A percentile compares a stretch with the other conserved stretches of the same genome.
These are phyloP conservation scores for Phytophthora hibernalis DNA, from an alignment of 352 stramenopile species.

Conservation along the genomic window DNA sequence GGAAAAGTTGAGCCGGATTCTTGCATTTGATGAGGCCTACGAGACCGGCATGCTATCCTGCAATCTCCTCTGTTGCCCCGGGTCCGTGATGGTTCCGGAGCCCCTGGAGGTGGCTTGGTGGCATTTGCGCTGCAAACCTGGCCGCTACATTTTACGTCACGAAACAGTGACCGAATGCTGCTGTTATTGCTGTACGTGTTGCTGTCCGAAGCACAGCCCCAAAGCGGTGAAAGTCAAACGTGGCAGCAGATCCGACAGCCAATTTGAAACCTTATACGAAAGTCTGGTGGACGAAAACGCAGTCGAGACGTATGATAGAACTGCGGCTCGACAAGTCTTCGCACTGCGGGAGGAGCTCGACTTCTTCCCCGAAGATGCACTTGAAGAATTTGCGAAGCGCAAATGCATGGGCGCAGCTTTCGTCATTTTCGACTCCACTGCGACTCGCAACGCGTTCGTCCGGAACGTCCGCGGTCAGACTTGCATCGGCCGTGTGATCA, in stretches of 20 bases:
- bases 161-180: constrained; percentile 41
- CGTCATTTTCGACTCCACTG: constrained; percentile 73
- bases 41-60: constrained; percentile 66
- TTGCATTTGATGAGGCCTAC: constrained; percentile 59
- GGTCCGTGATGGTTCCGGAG: constrained; percentile 59
- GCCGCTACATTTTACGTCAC: constrained; percentile 59
- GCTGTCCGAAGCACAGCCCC: constrained; percentile 43
- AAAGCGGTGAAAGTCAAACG: constrained; percentile 24
- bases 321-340: constrained; percentile 29
- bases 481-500: constrained; percentile 45
- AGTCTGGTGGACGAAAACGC: constrained; percentile 35
- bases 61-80: constrained; percentile 73
- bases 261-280: constrained; percentile 37
- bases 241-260: constrained; percentile 25
- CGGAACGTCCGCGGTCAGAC: constrained; percentile 54
- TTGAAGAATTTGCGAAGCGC: constrained; percentile 64
- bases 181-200: constrained; percentile 52
- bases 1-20: constrained; percentile 62
- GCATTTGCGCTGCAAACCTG: constrained; percentile 65
- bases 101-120: constrained; percentile 48
- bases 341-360: constrained; percentile 72
- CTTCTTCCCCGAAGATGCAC: constrained; percentile 72
- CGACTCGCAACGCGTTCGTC: constrained; percentile 67
- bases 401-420: constrained; percentile 75
- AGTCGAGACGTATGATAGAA: constrained; percentile 28